These are phyloP conservation scores for Botrytis byssoidea DNA, from an alignment of 2,329 filamentous ascomycete species.

Conservation along the genomic window DNA sequence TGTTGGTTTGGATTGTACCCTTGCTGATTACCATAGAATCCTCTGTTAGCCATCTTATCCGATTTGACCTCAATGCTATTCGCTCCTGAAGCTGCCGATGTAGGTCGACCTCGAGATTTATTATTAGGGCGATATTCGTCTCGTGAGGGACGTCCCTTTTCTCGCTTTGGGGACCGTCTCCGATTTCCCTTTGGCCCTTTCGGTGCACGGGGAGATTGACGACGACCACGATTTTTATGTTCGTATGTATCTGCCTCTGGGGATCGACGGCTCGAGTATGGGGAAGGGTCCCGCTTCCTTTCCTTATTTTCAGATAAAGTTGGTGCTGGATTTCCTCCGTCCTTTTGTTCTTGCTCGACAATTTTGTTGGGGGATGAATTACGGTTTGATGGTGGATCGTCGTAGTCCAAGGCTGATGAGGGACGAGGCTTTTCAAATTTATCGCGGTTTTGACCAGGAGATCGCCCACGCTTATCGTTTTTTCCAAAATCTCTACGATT, in stretches of 20 bases:
- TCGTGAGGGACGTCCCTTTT: constrained; percentile 29
- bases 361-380: constrained; percentile 26
- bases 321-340: constrained; percentile 30
- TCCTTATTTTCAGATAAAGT: constrained; percentile 29
- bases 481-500: constrained; percentile 31
- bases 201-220: constrained; percentile 35
- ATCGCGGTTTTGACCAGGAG: constrained; percentile 33
- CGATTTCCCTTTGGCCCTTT: constrained; percentile 30
- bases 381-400: constrained; percentile 24
- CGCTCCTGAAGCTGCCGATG: constrained; percentile 38
- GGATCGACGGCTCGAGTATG: constrained; percentile 28
- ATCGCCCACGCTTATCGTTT: constrained; percentile 35
- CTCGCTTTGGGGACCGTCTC: constrained; percentile 32
- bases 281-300: constrained; percentile 30
- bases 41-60: constrained; percentile 40
- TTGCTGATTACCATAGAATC: constrained; percentile 39
- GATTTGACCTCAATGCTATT: constrained; percentile 41
- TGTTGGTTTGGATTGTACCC: constrained; percentile 41
- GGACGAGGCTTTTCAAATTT: constrained; percentile 29
- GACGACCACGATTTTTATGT: constrained; percentile 32
- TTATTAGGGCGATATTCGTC: constrained; percentile 35
- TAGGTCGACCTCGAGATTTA: constrained; percentile 32
- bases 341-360: constrained; percentile 25
- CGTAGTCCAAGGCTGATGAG: constrained; percentile 20
- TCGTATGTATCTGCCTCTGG: constrained; percentile 37